Conservation (phyloP, 1,139 yeast genomes). For the Zygoascus meyerae region DNA sequence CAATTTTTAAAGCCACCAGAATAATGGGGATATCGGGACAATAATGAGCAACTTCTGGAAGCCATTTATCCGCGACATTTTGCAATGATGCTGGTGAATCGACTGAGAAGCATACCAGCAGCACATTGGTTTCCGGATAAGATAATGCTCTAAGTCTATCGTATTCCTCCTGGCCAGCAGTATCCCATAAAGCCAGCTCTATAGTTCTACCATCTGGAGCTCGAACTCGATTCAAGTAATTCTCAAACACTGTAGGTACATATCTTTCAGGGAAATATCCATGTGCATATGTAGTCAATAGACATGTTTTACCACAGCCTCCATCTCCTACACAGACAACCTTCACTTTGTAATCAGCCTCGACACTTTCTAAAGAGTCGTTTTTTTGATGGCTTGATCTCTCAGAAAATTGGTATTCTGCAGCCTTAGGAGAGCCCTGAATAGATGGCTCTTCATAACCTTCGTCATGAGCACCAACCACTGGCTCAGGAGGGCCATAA, state of each 20-base stretch:
- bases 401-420: constrained; percentile 1
- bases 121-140: constrained; percentile 94
- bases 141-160: constrained; percentile 94
- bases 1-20: constrained; percentile 93
- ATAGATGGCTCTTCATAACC: background rate
- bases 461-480: background rate
- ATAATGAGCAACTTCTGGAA: constrained; percentile 96
- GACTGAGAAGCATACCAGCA: constrained; percentile 88
- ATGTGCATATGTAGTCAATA: constrained; percentile 73
- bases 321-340: constrained; percentile 89
- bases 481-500: constrained; percentile 1
- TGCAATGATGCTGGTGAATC: constrained; percentile 97
- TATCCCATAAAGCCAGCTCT: constrained; percentile 83
- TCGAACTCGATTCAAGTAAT: constrained; percentile 61
- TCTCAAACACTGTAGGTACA: constrained; percentile 89
- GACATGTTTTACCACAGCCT: constrained; percentile 89
- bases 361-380: background rate
- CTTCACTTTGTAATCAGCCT: constrained; percentile 26
- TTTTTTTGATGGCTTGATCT: background rate
- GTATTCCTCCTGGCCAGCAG: constrained; percentile 98
- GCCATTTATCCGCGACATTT: constrained; percentile 97
- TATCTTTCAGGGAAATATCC: constrained; percentile 69
- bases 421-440: background rate
- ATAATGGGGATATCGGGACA: constrained; percentile 97
- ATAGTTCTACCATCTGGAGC: constrained; percentile 53